Percentiles rank a stretch among this genome's conserved stretches.
Conservation (phyloP, 305 asterid species). For the Solanum hybrid region DNA sequence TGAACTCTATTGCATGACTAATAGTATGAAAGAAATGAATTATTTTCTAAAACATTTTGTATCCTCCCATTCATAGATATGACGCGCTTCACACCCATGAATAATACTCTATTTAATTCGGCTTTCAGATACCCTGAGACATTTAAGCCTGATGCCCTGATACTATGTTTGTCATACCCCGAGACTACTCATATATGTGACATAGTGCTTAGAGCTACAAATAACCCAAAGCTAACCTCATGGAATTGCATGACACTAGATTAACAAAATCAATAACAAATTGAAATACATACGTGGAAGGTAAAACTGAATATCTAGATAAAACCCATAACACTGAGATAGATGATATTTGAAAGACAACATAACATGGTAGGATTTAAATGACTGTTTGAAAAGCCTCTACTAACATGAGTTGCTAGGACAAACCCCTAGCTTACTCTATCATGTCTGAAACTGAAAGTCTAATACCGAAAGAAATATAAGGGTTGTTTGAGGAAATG, state of each 20-base stretch:
- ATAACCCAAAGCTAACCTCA: background rate
- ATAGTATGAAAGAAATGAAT: background rate
- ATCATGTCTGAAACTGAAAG: background rate
- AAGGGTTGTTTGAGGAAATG: background rate
- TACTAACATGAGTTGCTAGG: background rate
- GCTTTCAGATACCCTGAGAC: background rate
- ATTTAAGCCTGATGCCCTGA: background rate
- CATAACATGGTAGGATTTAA: background rate
- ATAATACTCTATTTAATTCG: background rate
- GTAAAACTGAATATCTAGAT: background rate
- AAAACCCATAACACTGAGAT: background rate
- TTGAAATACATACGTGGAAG: background rate
- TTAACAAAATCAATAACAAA: background rate
- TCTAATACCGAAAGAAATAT: background rate
- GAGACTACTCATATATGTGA: background rate
- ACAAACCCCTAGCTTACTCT: background rate
- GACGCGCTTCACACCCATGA: background rate
- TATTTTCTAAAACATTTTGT: background rate
- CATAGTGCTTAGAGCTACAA: background rate
- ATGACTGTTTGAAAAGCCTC: background rate
- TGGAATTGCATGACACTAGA: background rate
- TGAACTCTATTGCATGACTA: background rate
- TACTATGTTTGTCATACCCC: background rate
- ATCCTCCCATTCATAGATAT: background rate
- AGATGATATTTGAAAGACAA: background rate